phyloP scores from a whole-genome alignment of 345 rosid genomes.

The Brassica cretica region DNA sequence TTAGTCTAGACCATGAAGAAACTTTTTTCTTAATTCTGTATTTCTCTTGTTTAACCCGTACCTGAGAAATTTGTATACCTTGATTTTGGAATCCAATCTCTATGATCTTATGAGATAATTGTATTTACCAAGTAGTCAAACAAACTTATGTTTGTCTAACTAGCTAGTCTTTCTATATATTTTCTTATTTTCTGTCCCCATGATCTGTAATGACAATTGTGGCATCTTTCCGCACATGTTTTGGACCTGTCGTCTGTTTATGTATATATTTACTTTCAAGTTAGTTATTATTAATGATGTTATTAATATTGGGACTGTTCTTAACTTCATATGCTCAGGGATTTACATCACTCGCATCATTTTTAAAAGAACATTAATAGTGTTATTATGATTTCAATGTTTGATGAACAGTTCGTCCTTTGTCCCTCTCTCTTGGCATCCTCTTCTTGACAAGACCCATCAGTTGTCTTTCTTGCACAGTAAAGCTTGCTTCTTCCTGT shows the following conservation, averaged over 20 bases:
- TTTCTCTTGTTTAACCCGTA: background rate
- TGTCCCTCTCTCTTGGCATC: conserved; percentile 36
- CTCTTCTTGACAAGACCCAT: conserved; percentile 44
- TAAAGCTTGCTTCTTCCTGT: conserved; percentile 25
- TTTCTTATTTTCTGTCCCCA: conserved; percentile 14
- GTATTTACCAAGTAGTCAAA: conserved; percentile 27
- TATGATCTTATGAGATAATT: conserved; percentile 20
- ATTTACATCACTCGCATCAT: conserved; percentile 35
- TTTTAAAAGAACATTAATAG: background rate
- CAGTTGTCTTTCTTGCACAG: conserved; percentile 31
- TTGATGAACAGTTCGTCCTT: conserved; percentile 40
- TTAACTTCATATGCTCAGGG: conserved; percentile 26
- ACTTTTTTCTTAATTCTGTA: background rate
- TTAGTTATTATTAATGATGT: conserved; percentile 25
- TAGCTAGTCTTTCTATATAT: conserved; percentile 10
- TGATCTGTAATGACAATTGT: conserved; percentile 29
- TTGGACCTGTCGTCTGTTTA: conserved; percentile 30
- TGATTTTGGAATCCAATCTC: conserved; percentile 12
- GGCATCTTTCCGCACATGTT: conserved; percentile 40
- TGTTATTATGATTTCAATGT: conserved; percentile 36
- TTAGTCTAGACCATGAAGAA: background rate
- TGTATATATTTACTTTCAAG: conserved; percentile 10
- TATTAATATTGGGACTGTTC: conserved; percentile 25
- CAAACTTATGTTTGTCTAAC: conserved; percentile 17
- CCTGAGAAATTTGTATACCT: background rate